Evolutionary conservation across 352 stramenopile species (phyloP).

Genomic region (Thraustochytrium sp.): DNA sequence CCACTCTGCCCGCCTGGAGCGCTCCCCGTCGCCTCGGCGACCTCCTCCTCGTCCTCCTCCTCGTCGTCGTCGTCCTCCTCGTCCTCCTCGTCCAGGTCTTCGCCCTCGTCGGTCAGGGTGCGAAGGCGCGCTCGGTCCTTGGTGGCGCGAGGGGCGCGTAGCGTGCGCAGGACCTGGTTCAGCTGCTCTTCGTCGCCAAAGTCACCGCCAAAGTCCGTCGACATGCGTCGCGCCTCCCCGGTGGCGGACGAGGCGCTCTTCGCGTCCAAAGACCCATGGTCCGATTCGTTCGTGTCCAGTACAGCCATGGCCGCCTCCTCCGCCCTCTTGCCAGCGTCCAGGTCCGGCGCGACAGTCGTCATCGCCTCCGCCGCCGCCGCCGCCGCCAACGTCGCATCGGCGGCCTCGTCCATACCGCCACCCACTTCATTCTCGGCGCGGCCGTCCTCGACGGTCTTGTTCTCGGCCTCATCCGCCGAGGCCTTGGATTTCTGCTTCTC

Average conservation of each 20-base stretch:
- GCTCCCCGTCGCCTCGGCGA: not conserved
- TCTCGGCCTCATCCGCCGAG: not conserved
- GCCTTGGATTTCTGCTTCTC: not conserved
- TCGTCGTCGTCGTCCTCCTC: not conserved
- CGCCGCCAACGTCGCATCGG: too few relatives aligned
- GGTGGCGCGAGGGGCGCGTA: not conserved
- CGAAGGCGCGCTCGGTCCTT: not conserved
- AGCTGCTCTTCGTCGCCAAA: conserved; percentile 21
- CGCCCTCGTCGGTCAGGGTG: not conserved
- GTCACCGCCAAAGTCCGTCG: too few relatives aligned
- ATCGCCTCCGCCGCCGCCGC: too few relatives aligned
- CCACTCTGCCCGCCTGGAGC: too few relatives aligned
- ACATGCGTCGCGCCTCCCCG: too few relatives aligned
- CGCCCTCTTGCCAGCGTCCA: too few relatives aligned
- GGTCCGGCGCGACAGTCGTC: too few relatives aligned
- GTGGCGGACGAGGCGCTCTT: too few relatives aligned
- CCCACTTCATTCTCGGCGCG: not conserved
- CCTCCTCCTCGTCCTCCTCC: not conserved
- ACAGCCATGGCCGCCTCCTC: too few relatives aligned
- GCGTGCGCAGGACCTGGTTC: not conserved
- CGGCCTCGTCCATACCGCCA: too few relatives aligned
- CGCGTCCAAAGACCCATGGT: too few relatives aligned
- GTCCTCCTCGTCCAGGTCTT: not conserved
- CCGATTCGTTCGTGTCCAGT: too few relatives aligned
- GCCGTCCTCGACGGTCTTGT: not conserved